Evolutionary conservation across 768 basidiomycete genomes (phyloP).

Genomic region (Boletellus ananiceps): DNA sequence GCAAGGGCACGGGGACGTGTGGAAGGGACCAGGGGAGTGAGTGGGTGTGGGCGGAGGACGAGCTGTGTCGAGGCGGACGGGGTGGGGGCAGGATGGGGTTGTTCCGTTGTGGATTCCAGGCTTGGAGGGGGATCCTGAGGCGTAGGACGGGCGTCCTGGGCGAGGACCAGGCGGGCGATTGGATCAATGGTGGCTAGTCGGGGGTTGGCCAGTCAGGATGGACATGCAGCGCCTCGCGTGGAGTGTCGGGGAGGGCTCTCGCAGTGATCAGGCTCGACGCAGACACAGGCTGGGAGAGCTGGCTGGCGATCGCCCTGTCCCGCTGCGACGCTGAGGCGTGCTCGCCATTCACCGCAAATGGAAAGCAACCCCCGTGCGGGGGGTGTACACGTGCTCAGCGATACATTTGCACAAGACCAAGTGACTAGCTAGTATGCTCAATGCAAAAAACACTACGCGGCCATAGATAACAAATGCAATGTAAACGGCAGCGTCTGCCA

Average conservation of each 20-base stretch:
- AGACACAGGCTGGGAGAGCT: background rate
- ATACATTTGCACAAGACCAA: no score
- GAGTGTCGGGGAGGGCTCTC: conserved; percentile 11
- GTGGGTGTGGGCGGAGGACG: conserved; percentile 23
- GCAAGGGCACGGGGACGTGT: conserved; percentile 60
- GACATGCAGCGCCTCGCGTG: conserved; percentile 23
- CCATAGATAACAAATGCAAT: conserved; percentile 34
- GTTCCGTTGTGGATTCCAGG: conserved; percentile 41
- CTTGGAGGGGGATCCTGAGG: conserved; percentile 42
- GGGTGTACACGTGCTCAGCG: no score
- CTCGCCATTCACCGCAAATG: conserved; percentile 17
- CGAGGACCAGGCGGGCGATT: conserved; percentile 49
- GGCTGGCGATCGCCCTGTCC: conserved; percentile 20
- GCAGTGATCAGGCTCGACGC: no score
- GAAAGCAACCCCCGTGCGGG: conserved; percentile 21
- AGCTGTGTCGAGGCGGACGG: conserved; percentile 27
- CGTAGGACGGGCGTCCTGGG: conserved; percentile 49
- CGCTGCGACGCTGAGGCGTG: conserved; percentile 23
- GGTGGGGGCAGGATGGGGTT: conserved; percentile 26
- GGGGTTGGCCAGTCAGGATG: conserved; percentile 16
- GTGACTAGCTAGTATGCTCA: background rate
- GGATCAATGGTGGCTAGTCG: conserved; percentile 61
- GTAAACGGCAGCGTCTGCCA: conserved; percentile 22
- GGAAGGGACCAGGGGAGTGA: conserved; percentile 53
- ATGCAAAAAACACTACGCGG: conserved; percentile 22